These are phyloP conservation scores for Suaeda aralocaspica DNA, from an alignment of 148 eudicot species.

Conservation along the genomic window DNA sequence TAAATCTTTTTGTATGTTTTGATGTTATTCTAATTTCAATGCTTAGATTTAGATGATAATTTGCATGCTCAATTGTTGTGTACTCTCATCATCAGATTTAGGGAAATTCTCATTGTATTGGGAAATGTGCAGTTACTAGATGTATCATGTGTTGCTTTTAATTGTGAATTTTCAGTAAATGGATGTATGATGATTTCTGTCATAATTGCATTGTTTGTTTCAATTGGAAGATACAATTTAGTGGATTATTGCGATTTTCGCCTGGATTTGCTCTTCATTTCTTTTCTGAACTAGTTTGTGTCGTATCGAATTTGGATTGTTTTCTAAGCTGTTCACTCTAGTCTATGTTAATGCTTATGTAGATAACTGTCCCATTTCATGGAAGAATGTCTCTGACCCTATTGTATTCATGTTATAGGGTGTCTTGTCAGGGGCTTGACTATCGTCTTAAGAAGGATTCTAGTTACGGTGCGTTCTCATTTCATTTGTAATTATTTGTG, in stretches of 20 bases:
- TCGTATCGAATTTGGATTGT: background rate
- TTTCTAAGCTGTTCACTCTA: background rate
- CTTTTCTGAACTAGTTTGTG: background rate
- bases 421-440: constrained; percentile 50
- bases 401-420: constrained; percentile 17
- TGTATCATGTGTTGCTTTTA: background rate
- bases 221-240: background rate
- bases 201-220: background rate
- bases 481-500: too few species aligned
- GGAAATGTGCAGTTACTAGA: background rate
- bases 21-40: background rate
- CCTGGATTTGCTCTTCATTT: background rate
- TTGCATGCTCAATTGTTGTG: constrained; percentile 18
- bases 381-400: constrained; percentile 3
- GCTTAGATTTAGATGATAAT: constrained; percentile 10
- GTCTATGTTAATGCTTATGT: background rate
- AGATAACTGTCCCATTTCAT: constrained; percentile 7
- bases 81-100: constrained; percentile 12
- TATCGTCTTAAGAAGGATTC: constrained; percentile 34
- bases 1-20: background rate
- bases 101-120: constrained; percentile 13
- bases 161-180: background rate
- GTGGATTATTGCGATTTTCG: background rate
- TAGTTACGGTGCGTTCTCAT: constrained; percentile 42
- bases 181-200: background rate